Conservation (phyloP, 257 asterid species). For the Solanum neorickii region DNA sequence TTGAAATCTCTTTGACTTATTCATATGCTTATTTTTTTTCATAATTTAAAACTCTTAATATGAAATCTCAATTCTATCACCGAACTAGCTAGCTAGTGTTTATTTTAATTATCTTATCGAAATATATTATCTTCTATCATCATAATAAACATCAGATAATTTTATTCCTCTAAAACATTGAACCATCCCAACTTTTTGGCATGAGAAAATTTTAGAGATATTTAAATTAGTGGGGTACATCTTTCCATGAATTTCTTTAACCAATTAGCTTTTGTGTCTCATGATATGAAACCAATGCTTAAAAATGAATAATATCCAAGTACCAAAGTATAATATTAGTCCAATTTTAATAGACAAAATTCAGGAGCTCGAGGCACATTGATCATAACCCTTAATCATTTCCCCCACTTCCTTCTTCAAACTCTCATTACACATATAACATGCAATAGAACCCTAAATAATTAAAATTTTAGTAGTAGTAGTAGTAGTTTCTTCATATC, state of each 20-base stretch:
- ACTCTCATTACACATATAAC: not conserved
- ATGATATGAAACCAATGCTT: not conserved
- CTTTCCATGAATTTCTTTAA: not conserved
- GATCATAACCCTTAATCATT: slow-evolving; percentile 19
- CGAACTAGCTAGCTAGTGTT: fast-evolving
- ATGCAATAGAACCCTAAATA: not conserved
- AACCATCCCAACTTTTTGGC: not conserved
- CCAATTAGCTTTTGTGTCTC: not conserved
- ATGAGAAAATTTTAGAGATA: not conserved
- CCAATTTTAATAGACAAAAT: not conserved
- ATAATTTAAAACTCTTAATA: too few species aligned
- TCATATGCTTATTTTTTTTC: too few species aligned
- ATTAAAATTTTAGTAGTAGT: not conserved
- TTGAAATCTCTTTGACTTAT: too few species aligned
- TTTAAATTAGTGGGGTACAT: not conserved
- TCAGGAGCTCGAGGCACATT: not conserved
- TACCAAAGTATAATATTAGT: not conserved
- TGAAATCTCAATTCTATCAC: too few species aligned
- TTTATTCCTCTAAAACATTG: not conserved
- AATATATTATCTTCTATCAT: too few species aligned
- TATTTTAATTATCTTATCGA: too few species aligned
- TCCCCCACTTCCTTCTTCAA: slow-evolving; percentile 23
- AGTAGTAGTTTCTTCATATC: slow-evolving; percentile 5
- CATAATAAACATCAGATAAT: too few species aligned
- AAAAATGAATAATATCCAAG: not conserved